These are phyloP conservation scores for Rhizopus stolonifer DNA, from an alignment of 371 early-diverging fungal species.

Conservation along the genomic window DNA sequence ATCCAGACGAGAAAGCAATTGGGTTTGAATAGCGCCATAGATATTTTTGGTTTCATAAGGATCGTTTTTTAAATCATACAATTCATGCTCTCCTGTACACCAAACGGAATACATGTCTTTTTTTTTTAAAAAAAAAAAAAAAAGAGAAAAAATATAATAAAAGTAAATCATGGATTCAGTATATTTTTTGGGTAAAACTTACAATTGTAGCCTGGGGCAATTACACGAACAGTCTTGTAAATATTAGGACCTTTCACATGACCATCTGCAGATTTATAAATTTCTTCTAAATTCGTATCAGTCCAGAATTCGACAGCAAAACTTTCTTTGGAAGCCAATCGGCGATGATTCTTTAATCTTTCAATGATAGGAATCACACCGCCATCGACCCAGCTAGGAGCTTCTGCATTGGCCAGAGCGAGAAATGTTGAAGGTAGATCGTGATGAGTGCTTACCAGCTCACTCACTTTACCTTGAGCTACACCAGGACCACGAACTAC, in stretches of 20 bases:
- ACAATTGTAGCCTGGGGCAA: conserved; percentile 52
- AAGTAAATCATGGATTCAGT: too few relatives aligned
- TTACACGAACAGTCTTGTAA: conserved; percentile 63
- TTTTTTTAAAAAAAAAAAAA: too few relatives aligned
- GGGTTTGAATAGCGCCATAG: conserved; percentile 20
- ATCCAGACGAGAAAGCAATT: conserved; percentile 56
- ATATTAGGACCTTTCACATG: conserved; percentile 34
- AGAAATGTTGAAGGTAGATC: conserved; percentile 63
- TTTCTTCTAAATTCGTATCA: conserved; percentile 14
- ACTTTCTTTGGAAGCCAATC: conserved; percentile 51
- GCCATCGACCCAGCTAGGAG: conserved; percentile 57
- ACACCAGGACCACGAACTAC: conserved; percentile 66
- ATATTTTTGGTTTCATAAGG: conserved; percentile 60
- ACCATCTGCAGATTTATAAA: not conserved
- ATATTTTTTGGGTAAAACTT: conserved; percentile 5
- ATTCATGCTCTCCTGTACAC: conserved; percentile 67
- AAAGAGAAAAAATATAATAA: too few relatives aligned
- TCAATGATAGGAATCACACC: conserved; percentile 52
- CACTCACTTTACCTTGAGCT: conserved; percentile 40
- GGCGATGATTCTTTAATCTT: conserved; percentile 31
- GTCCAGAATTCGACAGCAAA: conserved; percentile 68
- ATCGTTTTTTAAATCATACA: conserved; percentile 57
- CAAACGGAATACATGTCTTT: conserved; percentile 53
- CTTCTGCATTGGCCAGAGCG: conserved; percentile 47
- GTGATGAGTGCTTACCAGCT: conserved; percentile 56